Evolutionary conservation across 768 basidiomycete genomes (phyloP), one percentile per base, ranked within the genome.

Genomic region (Trametopsis cervina): DNA sequence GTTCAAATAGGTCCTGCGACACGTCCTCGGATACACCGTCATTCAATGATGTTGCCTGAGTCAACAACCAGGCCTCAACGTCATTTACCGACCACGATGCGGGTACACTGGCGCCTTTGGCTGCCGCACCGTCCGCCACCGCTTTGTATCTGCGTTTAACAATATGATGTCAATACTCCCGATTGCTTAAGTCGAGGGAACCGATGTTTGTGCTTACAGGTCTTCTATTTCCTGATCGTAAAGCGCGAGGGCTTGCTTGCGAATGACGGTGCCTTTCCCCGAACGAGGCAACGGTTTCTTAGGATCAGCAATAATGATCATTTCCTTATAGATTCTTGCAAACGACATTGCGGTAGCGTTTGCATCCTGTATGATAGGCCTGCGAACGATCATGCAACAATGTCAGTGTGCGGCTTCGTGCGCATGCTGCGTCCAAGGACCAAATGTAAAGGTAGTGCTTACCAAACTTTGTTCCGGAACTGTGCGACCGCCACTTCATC

Each of bases 251-350:
- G 47, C 40, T 2, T n/a, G 12, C 33, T 56, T 53, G 17, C 55
- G 52, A 33, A 46, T 26, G 6, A 47, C 33, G 9, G 49, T 56
- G 15, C 53, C 55, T 38, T 56, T 56, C 3, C 25, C 41, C 2
- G 53, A 40, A 13, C 45, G 49, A 6, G 53, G 47, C 15, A 56
- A 33, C 6, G 55, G 55, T 25, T 56, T 56, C 1, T 26, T 9
- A 17, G 49, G 50, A 22, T 42, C 45, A 2, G 49, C 21, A 12
- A 56, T 29, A 2, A 56, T 2, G 18, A 56, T 50, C 37, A 54
- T 56, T 42, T 66, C 64, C 53, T 61, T 65, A 53, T 61, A 64
- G 9, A 66, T 56, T 17, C 59, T 37, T 3, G 63, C 61, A 49
- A 64, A 62, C 1, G 57, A 35, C 2, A 62, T 62, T 2, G 63